Conservation (phyloP, 257 asterid genomes). For the Coffea canephora region DNA sequence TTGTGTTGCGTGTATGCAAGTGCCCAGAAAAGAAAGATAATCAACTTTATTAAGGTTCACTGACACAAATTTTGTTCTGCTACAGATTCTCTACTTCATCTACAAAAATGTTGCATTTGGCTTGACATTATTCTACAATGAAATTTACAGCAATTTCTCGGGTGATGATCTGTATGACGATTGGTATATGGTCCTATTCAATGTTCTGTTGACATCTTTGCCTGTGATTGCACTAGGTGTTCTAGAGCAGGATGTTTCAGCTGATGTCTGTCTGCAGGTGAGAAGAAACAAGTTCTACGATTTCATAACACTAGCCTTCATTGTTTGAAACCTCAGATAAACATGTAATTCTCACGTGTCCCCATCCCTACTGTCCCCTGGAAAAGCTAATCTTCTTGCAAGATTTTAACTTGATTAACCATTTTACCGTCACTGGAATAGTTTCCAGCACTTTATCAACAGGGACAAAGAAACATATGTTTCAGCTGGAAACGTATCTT, state of each 20-base stretch:
- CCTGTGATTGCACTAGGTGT: conserved; percentile 69
- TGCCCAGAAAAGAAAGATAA: not conserved
- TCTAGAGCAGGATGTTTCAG: conserved; percentile 61
- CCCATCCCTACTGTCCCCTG: not conserved
- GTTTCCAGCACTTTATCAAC: conserved; percentile 63
- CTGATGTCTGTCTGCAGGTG: conserved; percentile 65
- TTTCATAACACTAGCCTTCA: too few relatives aligned
- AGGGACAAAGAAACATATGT: conserved; percentile 46
- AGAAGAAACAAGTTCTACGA: not conserved
- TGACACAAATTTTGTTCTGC: not conserved
- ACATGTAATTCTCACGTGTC: too few relatives aligned
- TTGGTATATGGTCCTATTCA: conserved; percentile 72
- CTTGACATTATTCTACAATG: conserved; percentile 62
- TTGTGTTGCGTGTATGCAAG: not conserved
- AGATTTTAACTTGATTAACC: not conserved
- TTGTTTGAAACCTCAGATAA: too few relatives aligned
- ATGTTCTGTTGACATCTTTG: conserved; percentile 66
- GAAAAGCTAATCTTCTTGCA: not conserved
- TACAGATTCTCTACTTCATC: conserved; percentile 65
- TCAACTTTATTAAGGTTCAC: not conserved
- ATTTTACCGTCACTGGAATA: conserved; percentile 8
- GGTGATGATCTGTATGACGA: conserved; percentile 60
- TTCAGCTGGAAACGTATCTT: conserved; percentile 55
- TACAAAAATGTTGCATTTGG: conserved; percentile 70
- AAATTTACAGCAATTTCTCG: conserved; percentile 50